Base-by-base conservation (phyloP, 352 stramenopile genomes). In the Phytophthora meadii region DNA sequence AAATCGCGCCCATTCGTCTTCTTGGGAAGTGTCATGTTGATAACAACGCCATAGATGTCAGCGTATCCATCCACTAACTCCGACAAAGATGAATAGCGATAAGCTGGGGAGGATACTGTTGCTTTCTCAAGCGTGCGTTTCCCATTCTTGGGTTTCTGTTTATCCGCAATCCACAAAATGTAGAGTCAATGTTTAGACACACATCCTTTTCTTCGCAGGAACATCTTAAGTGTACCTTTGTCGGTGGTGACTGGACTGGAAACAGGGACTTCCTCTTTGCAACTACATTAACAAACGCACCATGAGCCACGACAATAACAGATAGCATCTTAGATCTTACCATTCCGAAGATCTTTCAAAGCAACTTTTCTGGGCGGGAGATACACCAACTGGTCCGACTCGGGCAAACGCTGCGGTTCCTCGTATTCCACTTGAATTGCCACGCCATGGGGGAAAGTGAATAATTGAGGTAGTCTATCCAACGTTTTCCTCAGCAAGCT, bases 11-110 rank as follows among this genome's bases (percentile, higher is more conserved):
- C 84, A 5, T 72, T 59, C 0, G 83, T 87, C 30, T 68, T 74
- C 70, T 92, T 92, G 4, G 84, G 86, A 17, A 94, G 69, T 27
- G 76, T 87, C 59, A 89, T 68, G 56, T 94, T 94, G 25, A 92
- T 77, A 15, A 92, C 73, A 4, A 92, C 80, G 5, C 86, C 86
- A 51, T 91, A 94, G 17, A 92, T 44, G 37, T 79, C 76, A 9
- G 86, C 82, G 10, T 81, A 70, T 5, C 86, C 86, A 4, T 74
- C 70, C 9, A 87, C 74, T 40, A 94, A 65, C 22, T 90, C 82
- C 5, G 68, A 69, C 24, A 94, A 48, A 2, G 65, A 53, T 0
- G 80, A 84, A 57, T 94, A 92, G n/a, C 67, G 73, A 46, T 94
- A 94, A 14, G 64, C 57, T 52, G 76, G 66, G 14, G 66, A 60